Conservation (phyloP, 306 rosid species). For the Oxytropis ochrocephala region DNA sequence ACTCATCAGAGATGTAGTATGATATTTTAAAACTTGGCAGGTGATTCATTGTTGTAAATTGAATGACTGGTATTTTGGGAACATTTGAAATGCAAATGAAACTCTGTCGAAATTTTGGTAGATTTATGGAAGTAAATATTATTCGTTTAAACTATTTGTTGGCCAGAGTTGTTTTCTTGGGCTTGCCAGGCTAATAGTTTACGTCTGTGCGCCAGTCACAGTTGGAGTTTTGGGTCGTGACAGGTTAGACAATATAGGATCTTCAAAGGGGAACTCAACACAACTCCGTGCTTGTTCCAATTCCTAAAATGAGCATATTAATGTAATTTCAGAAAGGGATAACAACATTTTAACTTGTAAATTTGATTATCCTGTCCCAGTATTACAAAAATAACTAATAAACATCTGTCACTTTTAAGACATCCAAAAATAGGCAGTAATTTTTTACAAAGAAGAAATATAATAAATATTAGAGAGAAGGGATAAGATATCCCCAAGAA, state of each 20-base stretch:
- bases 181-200: no score
- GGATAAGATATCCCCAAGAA: background rate
- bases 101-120: no score
- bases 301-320: background rate
- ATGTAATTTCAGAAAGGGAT: background rate
- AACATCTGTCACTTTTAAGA: background rate
- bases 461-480: background rate
- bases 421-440: background rate
- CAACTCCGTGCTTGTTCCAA: background rate
- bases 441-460: background rate
- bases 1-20: no score
- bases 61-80: no score
- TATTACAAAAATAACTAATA: background rate
- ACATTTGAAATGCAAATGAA: no score
- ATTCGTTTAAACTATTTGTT: no score
- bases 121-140: no score
- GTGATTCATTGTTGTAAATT: no score
- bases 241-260: background rate
- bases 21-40: no score
- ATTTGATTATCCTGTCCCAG: background rate
- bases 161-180: no score
- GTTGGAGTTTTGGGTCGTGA: no score
- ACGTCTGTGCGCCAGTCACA: no score
- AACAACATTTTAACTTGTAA: background rate
- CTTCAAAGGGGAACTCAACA: background rate